Conservation (phyloP, 768 basidiomycete species). For the Pleurotus sapidus region DNA sequence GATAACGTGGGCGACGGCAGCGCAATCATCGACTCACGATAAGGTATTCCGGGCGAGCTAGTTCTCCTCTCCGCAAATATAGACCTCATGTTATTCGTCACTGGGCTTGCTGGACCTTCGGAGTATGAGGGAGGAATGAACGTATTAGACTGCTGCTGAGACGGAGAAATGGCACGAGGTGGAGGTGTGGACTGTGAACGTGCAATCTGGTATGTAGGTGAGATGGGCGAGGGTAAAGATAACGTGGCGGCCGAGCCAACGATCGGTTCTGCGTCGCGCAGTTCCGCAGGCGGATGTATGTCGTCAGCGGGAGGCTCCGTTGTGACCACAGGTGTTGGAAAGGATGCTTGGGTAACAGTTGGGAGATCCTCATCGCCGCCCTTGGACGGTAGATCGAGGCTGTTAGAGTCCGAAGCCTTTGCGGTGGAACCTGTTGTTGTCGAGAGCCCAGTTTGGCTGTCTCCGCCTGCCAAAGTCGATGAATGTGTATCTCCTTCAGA, state of each 20-base stretch:
- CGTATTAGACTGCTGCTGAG: slow-evolving; percentile 22
- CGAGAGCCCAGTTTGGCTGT: not conserved
- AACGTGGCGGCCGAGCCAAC: not conserved
- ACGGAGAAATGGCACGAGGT: slow-evolving; percentile 23
- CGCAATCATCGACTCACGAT: slow-evolving; percentile 25
- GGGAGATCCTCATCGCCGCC: slow-evolving; percentile 19
- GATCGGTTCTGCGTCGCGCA: not conserved
- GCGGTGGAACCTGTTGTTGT: slow-evolving; percentile 5
- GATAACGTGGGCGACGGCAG: slow-evolving; percentile 22
- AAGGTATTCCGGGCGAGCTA: slow-evolving; percentile 12
- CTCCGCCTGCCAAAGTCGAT: not conserved
- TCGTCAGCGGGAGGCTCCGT: slow-evolving; percentile 2
- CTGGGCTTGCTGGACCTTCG: slow-evolving; percentile 15
- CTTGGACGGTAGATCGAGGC: slow-evolving; percentile 21
- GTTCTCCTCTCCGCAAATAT: slow-evolving; percentile 1
- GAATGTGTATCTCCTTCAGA: slow-evolving; percentile 14
- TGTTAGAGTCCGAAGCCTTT: slow-evolving; percentile 14
- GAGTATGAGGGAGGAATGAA: slow-evolving; percentile 25
- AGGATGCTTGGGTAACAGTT: slow-evolving; percentile 18
- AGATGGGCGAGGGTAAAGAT: slow-evolving; percentile 4
- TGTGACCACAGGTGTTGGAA: slow-evolving; percentile 10
- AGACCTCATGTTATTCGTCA: not conserved
- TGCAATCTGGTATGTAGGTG: slow-evolving; percentile 7
- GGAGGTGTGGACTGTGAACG: slow-evolving; percentile 13
- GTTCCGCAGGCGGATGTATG: not conserved